Conservation (phyloP, 78 protist species). For the Guillardia theta region DNA sequence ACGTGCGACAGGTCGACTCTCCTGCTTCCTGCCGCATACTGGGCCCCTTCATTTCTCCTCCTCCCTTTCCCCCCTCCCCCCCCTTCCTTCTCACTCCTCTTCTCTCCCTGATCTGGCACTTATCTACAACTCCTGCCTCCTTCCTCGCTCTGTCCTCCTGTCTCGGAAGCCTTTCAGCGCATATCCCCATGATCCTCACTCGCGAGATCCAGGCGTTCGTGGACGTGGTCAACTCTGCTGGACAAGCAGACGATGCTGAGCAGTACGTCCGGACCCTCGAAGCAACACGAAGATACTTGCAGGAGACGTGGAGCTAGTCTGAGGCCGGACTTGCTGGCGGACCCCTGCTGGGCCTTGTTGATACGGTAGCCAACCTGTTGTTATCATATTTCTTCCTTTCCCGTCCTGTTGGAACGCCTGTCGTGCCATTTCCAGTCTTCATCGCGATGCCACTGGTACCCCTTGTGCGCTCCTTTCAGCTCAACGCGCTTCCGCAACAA, state of each 20-base stretch:
- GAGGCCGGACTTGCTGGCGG: not conserved
- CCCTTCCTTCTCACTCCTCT: not conserved
- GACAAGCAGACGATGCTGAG: not conserved
- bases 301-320: not conserved
- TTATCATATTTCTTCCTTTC: not conserved
- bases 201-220: constrained; percentile 12
- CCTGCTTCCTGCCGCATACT: not conserved
- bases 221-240: not conserved
- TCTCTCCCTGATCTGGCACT: not conserved
- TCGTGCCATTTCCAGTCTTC: not conserved
- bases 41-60: not conserved
- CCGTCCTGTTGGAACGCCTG: not conserved
- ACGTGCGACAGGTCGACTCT: not conserved
- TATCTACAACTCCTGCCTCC: not conserved
- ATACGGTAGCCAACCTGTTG: no score
- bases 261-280: not conserved
- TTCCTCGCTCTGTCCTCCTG: not conserved
- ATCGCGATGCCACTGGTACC: not conserved
- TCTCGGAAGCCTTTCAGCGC: not conserved
- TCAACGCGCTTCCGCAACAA: not conserved
- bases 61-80: not conserved
- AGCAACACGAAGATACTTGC: not conserved
- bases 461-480: not conserved
- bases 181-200: no score
- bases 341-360: not conserved